These are phyloP conservation scores for Brassica juncea DNA, from an alignment of 345 rosid genomes.

Conservation along the genomic window DNA sequence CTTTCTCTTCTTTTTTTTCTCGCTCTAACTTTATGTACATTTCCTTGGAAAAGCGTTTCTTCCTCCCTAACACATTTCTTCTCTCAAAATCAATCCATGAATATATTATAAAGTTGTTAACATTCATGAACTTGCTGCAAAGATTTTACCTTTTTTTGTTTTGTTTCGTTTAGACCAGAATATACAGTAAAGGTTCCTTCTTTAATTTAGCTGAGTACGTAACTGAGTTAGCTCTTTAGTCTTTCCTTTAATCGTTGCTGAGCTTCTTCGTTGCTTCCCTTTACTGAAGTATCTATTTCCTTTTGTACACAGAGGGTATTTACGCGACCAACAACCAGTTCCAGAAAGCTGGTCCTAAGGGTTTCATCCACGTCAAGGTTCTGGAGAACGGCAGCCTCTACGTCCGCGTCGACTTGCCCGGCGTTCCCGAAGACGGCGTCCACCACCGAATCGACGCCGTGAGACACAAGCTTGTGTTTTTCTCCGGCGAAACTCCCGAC, in stretches of 20 bases:
- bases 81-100: neutral
- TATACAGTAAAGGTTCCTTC: neutral
- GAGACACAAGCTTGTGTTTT: constrained; percentile 23
- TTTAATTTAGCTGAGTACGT: neutral
- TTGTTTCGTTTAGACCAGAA: too few species aligned
- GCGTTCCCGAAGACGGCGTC: constrained; percentile 19
- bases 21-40: neutral
- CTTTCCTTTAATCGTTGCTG: neutral
- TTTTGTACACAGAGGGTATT: neutral
- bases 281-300: neutral
- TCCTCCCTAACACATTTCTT: too few species aligned
- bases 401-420: constrained; percentile 34
- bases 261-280: neutral
- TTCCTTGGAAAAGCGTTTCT: neutral
- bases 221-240: neutral
- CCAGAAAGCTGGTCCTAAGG: constrained; percentile 6
- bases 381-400: constrained; percentile 7
- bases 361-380: constrained; percentile 9
- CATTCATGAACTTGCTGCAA: neutral
- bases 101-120: neutral
- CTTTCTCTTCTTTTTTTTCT: neutral
- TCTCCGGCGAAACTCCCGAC: constrained; percentile 10
- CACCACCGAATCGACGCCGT: constrained; percentile 21
- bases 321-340: constrained; percentile 7
- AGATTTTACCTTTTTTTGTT: neutral